phyloP scores from a whole-genome alignment of 2,329 filamentous ascomycete genomes.

The Fusarium papillatum region DNA sequence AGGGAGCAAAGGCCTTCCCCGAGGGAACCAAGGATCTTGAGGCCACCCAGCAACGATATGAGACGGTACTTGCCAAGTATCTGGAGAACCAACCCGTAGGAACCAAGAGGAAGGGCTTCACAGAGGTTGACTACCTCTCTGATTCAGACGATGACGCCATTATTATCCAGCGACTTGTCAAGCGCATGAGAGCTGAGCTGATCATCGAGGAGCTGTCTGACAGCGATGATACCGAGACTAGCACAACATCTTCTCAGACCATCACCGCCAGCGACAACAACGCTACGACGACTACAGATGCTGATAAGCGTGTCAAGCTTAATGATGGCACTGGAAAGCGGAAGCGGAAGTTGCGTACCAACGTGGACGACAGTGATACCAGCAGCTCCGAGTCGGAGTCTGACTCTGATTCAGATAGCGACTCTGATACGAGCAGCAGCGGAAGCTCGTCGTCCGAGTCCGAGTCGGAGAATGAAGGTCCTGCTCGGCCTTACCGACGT shows the following conservation, averaged over 20 bases:
- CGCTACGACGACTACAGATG: slow-evolving; percentile 41
- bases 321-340: slow-evolving; percentile 65
- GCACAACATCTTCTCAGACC: slow-evolving; percentile 48
- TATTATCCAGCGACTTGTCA: slow-evolving; percentile 69
- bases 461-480: slow-evolving; percentile 46
- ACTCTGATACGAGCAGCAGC: slow-evolving; percentile 51
- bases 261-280: slow-evolving; percentile 46
- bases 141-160: slow-evolving; percentile 62
- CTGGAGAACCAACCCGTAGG: slow-evolving; percentile 51
- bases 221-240: slow-evolving; percentile 56
- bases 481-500: slow-evolving; percentile 46
- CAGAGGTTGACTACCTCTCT: slow-evolving; percentile 65
- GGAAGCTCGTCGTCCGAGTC: slow-evolving; percentile 52
- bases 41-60: slow-evolving; percentile 65
- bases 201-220: slow-evolving; percentile 69
- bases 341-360: slow-evolving; percentile 65
- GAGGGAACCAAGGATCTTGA: slow-evolving; percentile 62
- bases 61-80: slow-evolving; percentile 67
- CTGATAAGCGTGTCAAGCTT: slow-evolving; percentile 56
- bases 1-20: slow-evolving; percentile 62
- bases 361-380: slow-evolving; percentile 56
- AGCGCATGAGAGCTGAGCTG: slow-evolving; percentile 73
- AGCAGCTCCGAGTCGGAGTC: slow-evolving; percentile 52
- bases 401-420: slow-evolving; percentile 51
- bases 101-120: slow-evolving; percentile 64